Base-by-base conservation (phyloP, 768 basidiomycete genomes). In the Clitopilus hobsonii region DNA sequence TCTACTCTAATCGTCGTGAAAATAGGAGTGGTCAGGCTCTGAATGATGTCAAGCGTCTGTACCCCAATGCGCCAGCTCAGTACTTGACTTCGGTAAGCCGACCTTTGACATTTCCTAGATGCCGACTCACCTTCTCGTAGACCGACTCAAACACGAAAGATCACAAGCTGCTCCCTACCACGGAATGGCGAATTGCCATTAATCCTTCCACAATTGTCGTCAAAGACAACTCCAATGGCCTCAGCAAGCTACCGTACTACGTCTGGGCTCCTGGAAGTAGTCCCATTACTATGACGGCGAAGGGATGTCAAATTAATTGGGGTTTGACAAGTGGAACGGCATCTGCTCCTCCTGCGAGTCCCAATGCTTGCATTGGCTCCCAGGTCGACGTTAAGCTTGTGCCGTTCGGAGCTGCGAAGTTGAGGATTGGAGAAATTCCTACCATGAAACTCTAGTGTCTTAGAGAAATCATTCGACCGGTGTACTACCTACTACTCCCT, bases 371-470 rank as follows among this genome's bases (percentile, higher is more conserved):
- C 48, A 52, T 62, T 14, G 71, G 69, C 25, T 56, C 65, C 7
- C 53, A 61, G 5, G 68, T 71, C 54, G 61, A 65, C 38, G 73
- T 69, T 38, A 74, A 69, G 27, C 60, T 74, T 8, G 71, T 73
- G 20, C 74, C 75, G 6, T 76, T 74, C 56, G 74, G 65, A 27
- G 71, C 68, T 20, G 72, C 72, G 5, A 74, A 72, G 57, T 52
- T 75, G 58, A 60, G 74, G 3, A 60, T 76, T 24, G 73, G 75
- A 22, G 75, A 76, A 50, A 68, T 76, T 25, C 74, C 74, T 5
- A 68, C 70, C 4, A 71, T 74, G 69, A 64, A 60, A 24, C 45
- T 56, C 20, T 52, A 14, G 16, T 22, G 25, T n/a, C 13, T 48
- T 48, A 3, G 20, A 48, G n/a, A n/a, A n/a, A n/a, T n/a, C n/a